Base-by-base conservation (phyloP, 139 green algal genomes). In the Nannochloris sp. region DNA sequence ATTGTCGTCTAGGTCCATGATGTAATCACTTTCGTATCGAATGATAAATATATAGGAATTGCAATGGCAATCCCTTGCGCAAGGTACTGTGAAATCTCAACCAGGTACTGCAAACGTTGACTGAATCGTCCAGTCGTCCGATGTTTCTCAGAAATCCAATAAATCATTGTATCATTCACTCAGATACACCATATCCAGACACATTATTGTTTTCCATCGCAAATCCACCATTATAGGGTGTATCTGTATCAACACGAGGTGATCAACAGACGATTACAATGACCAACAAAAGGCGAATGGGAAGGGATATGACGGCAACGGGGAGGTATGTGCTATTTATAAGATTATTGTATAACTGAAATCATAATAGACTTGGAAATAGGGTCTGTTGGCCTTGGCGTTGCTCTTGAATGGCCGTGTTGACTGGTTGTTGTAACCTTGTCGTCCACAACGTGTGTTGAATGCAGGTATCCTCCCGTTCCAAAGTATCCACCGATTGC, bases 401-500 rank as follows among this genome's bases (percentile, higher is more conserved):
- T 54, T n/a, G n/a, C 18, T 19, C 18, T 21, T 54, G 46, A 24
- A 12, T 8, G 46, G 46, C 6, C n/a, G 46, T 21, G 18, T 19
- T 19, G n/a, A 19, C n/a, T 21, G n/a, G n/a, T 24, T 24, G 18
- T 24, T 54, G 46, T 21, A 54, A 24, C n/a, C 6, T 19, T 21
- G 10, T 54, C n/a, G 46, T 25, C 11, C 18, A 5, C n/a, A 12
- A 2, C 15, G n/a, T 54, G n/a, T 54, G n/a, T 72, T 21, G 11
- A 53, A 27, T 48, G 66, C 64, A 73, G 85, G 46, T 89, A 91
- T 66, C 82, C 88, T 25, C 86, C 87, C 5, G 62, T 80, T 25
- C 86, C 90, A 10, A 73, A 76, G 27, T 82, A 87, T 72, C 60
- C 75, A 8, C 85, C 90, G 9, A 88, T 95, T 24, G 66, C 79